Conservation (phyloP, 345 rosid species). For the Bruguiera sexangula region DNA sequence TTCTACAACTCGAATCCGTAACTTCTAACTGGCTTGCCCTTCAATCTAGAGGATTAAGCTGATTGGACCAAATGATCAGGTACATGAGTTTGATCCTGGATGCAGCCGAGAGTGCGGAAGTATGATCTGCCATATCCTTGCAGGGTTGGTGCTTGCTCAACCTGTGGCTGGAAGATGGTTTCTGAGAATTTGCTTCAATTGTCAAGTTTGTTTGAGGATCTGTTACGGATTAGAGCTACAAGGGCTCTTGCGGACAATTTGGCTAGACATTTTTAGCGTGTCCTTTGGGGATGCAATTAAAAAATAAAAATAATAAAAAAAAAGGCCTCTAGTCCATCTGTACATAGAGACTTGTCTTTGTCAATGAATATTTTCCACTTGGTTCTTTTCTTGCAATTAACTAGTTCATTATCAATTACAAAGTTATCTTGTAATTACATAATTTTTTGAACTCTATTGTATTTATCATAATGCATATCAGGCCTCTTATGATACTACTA, state of each 20-base stretch:
- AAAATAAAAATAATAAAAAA: too few relatives aligned
- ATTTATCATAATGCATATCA: too few relatives aligned
- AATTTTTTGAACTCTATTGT: too few relatives aligned
- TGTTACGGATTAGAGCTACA: background rate
- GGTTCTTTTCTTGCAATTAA: too few relatives aligned
- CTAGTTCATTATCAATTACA: too few relatives aligned
- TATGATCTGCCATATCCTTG: conserved; percentile 29
- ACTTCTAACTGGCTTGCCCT: too few relatives aligned
- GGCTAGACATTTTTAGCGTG: background rate
- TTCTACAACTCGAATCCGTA: too few relatives aligned
- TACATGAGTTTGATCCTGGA: conserved; percentile 28
- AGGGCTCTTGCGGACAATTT: background rate
- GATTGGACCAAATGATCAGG: conserved; percentile 20
- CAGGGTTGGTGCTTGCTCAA: conserved; percentile 28
- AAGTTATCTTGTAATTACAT: too few relatives aligned
- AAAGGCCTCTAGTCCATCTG: background rate
- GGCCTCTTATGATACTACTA: too few relatives aligned
- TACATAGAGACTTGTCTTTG: background rate
- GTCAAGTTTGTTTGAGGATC: background rate
- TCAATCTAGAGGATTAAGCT: conserved; percentile 14
- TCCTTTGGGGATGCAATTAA: background rate
- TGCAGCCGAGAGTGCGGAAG: conserved; percentile 24
- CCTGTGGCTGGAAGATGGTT: conserved; percentile 25
- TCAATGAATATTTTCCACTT: background rate
- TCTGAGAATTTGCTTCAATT: background rate